These are phyloP conservation scores for Dipteronia sinensis DNA, from an alignment of 345 rosid species.

Conservation along the genomic window DNA sequence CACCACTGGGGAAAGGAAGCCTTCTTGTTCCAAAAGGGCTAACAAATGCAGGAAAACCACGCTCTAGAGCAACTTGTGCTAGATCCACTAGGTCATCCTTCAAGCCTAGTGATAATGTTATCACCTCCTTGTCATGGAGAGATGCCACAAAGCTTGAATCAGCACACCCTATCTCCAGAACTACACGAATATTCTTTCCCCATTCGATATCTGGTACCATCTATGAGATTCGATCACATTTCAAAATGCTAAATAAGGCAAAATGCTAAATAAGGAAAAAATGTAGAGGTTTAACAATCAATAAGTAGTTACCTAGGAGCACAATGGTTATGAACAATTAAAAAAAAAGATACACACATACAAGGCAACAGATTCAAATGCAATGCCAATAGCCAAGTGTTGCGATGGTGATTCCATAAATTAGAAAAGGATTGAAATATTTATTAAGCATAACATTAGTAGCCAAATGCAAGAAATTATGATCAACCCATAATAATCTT, in stretches of 20 bases:
- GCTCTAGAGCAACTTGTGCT: conserved; percentile 87
- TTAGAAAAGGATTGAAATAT: conserved; percentile 5
- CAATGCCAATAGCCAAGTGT: background rate
- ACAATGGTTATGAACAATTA: background rate
- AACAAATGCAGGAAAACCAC: conserved; percentile 80
- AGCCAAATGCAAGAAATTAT: background rate
- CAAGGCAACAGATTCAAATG: background rate
- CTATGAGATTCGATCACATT: conserved; percentile 55
- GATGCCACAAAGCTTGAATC: conserved; percentile 78
- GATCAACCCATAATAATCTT: background rate
- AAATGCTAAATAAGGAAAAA: conserved; percentile 12
- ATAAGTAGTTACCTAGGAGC: conserved; percentile 6
- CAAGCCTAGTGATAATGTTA: conserved; percentile 76
- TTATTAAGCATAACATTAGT: background rate
- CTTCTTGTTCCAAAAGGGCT: conserved; percentile 74
- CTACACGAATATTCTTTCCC: conserved; percentile 94
- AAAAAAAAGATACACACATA: background rate
- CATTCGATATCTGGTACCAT: conserved; percentile 99
- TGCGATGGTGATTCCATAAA: background rate
- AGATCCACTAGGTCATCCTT: conserved; percentile 92
- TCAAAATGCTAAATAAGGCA: conserved; percentile 21
- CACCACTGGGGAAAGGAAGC: conserved; percentile 91
- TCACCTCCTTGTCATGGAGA: conserved; percentile 76
- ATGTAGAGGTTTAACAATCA: background rate
- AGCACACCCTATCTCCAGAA: conserved; percentile 78